These are phyloP conservation scores for Pichiaceae sp. DNA, from an alignment of 1,139 yeast genomes.

Conservation along the genomic window DNA sequence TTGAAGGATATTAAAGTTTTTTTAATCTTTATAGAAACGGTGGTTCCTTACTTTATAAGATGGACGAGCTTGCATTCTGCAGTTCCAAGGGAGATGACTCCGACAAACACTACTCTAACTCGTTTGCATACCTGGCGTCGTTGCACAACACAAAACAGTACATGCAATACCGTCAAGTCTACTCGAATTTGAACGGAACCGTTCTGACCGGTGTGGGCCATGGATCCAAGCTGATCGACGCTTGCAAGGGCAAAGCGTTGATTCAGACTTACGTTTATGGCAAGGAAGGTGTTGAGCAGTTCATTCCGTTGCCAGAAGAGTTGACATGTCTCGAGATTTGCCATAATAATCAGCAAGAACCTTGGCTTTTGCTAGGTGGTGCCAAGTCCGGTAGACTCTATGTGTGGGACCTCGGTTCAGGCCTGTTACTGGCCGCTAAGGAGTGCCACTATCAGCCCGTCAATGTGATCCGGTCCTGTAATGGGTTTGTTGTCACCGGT, in stretches of 20 bases:
- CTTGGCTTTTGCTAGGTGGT: slow-evolving; percentile 67
- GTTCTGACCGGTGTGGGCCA: slow-evolving; percentile 34
- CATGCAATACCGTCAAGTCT: slow-evolving; percentile 49
- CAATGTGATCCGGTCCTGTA: slow-evolving; percentile 46
- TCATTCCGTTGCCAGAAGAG: slow-evolving; percentile 80
- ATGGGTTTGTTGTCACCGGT: slow-evolving; percentile 69
- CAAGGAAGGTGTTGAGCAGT: slow-evolving; percentile 76
- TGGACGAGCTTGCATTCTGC: slow-evolving; percentile 59
- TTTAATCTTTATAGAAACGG: neutral
- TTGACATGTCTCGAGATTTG: slow-evolving; percentile 43
- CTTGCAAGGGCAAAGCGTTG: slow-evolving; percentile 62
- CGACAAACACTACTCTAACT: slow-evolving; percentile 35
- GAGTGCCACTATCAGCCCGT: slow-evolving; percentile 84
- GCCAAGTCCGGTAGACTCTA: slow-evolving; percentile 66
- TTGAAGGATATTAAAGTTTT: neutral
- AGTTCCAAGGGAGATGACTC: slow-evolving; percentile 40
- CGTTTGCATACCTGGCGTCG: slow-evolving; percentile 42
- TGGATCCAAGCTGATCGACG: slow-evolving; percentile 41
- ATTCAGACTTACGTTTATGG: slow-evolving; percentile 68
- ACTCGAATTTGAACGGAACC: slow-evolving; percentile 32
- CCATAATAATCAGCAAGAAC: slow-evolving; percentile 6
- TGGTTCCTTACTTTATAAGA: slow-evolving; percentile 11
- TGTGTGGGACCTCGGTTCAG: slow-evolving; percentile 82
- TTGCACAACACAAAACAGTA: slow-evolving; percentile 42
- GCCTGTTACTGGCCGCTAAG: slow-evolving; percentile 60